Evolutionary conservation across 345 rosid species (phyloP).

Genomic region (Arabis hirsuta): DNA sequence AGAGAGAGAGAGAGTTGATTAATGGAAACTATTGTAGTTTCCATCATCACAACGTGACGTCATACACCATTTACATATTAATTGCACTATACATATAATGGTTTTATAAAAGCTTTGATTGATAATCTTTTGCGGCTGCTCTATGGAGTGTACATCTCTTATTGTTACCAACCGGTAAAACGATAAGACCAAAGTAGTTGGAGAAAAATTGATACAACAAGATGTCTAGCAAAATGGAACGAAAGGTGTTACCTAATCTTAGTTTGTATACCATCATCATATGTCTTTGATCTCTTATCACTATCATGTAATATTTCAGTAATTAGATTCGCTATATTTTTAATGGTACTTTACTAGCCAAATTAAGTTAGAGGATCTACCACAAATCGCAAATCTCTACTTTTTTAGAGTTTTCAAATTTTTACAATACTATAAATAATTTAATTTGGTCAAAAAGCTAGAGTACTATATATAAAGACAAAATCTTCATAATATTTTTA

Average conservation of each 20-base stretch:
- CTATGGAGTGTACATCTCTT: not conserved
- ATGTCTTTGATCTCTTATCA: too few species aligned
- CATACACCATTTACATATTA: conserved; percentile 10
- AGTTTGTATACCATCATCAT: not conserved
- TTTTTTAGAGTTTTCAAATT: too few species aligned
- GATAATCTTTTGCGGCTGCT: not conserved
- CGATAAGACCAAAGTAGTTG: not conserved
- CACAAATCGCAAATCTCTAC: too few species aligned
- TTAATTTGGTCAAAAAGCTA: too few species aligned
- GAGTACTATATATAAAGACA: too few species aligned
- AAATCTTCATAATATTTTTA: too few species aligned
- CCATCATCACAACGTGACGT: conserved; percentile 39
- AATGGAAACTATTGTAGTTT: conserved; percentile 36
- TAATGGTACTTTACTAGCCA: too few species aligned
- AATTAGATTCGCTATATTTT: too few species aligned
- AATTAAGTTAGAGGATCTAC: too few species aligned
- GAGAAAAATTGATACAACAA: not conserved
- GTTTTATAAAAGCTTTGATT: not conserved
- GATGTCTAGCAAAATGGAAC: not conserved
- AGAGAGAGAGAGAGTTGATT: conserved; percentile 15
- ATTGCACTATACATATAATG: conserved; percentile 5
- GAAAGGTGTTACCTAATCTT: not conserved
- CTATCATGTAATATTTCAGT: too few species aligned
- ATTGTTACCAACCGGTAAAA: not conserved
- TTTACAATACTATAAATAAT: too few species aligned